Evolutionary conservation across 345 rosid genomes (phyloP), one percentile per base, ranked within the genome.

Genomic region (Sonneratia caseolaris): DNA sequence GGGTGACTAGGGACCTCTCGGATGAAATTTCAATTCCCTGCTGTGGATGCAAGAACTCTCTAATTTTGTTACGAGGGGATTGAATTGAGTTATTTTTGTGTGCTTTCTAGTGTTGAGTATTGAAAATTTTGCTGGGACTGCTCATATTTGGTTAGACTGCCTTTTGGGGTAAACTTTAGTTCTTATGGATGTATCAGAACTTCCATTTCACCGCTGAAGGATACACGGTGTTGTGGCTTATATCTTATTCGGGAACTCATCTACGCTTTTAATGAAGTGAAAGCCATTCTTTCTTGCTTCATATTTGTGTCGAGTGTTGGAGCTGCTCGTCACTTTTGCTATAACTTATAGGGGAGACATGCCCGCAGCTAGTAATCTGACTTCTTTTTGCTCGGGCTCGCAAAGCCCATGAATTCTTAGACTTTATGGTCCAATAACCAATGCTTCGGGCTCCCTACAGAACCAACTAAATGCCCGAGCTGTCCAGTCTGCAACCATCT

Each of bases 1-100:
- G 80, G 80, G 83, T 24, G 86, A 79, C 59, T 87, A 70, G 71
- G 56, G 22, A 18, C 22, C 74, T 38, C 36, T 42, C 36, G 11
- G 18, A 11, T 53, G 59, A 2, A 48, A 27, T 37, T 57, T 37
- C 73, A 1, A 22, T 15, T 21, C 40, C 22, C 43, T 69, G 22
- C 62, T 12, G 13, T 69, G 42, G 51, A 15, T 1, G 1, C 55
- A 69, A 69, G 43, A 69, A 37, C 3, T 48, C 42, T 53, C 5
- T 3, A 53, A 18, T 53, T 8, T 13, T 47, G 13, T 9, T 47
- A 13, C 13, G 14, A 47, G 15, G 71, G 57, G 22, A 56, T 36
- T 37, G 48, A 56, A 69, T 48, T 21, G 21, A 48, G 32, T 51
- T 21, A 47, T 8, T 35, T 22, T 51, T 47, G 24, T 47, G 24